These are phyloP conservation scores for Cicer bijugum DNA, from an alignment of 306 rosid genomes.

Conservation along the genomic window DNA sequence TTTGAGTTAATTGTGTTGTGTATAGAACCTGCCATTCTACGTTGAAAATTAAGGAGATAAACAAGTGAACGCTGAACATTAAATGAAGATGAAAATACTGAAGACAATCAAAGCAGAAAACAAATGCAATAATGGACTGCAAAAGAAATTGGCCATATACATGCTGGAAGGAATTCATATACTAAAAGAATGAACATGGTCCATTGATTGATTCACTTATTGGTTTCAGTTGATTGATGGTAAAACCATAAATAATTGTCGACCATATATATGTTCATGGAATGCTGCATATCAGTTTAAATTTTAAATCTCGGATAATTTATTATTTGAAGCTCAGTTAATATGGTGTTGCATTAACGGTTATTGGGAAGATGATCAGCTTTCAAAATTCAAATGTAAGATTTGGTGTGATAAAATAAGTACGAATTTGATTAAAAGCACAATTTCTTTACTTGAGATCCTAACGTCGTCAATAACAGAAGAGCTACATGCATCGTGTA, in stretches of 20 bases:
- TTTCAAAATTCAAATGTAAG: slow-evolving; percentile 29
- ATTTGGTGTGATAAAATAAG: not conserved
- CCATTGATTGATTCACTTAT: slow-evolving; percentile 2
- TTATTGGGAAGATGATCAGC: not conserved
- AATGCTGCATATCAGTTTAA: slow-evolving; percentile 21
- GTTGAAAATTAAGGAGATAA: slow-evolving; percentile 37
- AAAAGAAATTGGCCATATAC: slow-evolving; percentile 24
- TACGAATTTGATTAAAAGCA: slow-evolving; percentile 9
- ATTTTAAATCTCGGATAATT: not conserved
- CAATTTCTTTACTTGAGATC: slow-evolving; percentile 11
- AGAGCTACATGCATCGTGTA: slow-evolving; percentile 16
- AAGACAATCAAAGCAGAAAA: slow-evolving; percentile 36
- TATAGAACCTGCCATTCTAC: slow-evolving; percentile 76
- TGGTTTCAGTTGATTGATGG: slow-evolving; percentile 27
- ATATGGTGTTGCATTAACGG: slow-evolving; percentile 1
- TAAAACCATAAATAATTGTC: slow-evolving; percentile 30
- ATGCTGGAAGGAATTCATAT: slow-evolving; percentile 6
- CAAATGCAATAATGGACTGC: slow-evolving; percentile 28
- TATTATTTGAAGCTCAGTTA: slow-evolving; percentile 24
- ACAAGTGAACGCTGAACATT: slow-evolving; percentile 31
- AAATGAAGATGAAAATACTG: slow-evolving; percentile 26
- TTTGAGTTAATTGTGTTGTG: slow-evolving; percentile 69
- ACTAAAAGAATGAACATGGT: slow-evolving; percentile 13
- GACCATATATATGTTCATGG: slow-evolving; percentile 12
- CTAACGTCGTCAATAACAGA: not conserved